Evolutionary conservation across 371 early-diverging fungal species (phyloP).

Genomic region (Thermomucor indicae-seudaticae): DNA sequence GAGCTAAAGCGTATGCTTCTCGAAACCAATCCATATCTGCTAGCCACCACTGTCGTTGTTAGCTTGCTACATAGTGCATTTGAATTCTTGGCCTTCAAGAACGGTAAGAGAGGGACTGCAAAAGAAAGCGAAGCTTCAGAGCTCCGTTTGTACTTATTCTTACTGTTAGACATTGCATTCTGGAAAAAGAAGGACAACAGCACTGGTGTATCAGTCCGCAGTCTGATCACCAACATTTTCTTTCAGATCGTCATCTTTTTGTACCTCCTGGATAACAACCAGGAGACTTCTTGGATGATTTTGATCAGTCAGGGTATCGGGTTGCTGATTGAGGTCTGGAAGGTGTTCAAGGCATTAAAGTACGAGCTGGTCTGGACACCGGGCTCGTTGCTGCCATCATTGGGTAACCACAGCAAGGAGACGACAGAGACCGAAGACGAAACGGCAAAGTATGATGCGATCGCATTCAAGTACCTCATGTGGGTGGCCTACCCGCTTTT

Average conservation of each 20-base stretch:
- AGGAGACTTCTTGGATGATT: constrained; percentile 86
- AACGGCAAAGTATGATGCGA: constrained; percentile 85
- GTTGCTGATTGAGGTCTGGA: constrained; percentile 88
- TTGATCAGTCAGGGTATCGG: constrained; percentile 77
- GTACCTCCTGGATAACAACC: constrained; percentile 84
- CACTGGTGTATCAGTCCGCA: constrained; percentile 83
- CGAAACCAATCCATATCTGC: constrained; percentile 85
- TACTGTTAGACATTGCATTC: constrained; percentile 77
- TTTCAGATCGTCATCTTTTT: constrained; percentile 86
- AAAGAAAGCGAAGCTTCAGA: neutral
- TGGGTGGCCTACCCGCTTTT: constrained; percentile 80
- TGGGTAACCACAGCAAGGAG: constrained; percentile 22
- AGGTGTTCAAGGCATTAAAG: constrained; percentile 81
- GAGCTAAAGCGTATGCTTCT: constrained; percentile 77
- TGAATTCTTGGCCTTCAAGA: constrained; percentile 95
- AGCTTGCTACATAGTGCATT: constrained; percentile 83
- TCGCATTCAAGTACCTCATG: constrained; percentile 84
- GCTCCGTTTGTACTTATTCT: neutral
- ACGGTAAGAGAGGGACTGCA: constrained; percentile 49
- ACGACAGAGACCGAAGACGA: constrained; percentile 66
- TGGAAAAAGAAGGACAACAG: constrained; percentile 84
- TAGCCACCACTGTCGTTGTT: constrained; percentile 76
- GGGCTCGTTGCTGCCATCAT: constrained; percentile 33
- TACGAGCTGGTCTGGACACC: constrained; percentile 48
- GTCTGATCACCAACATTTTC: constrained; percentile 78